Evolutionary conservation across 495 filamentous ascomycete genomes (phyloP), one percentile per base, ranked within the genome.

Genomic region (Hypomontagnella monticulosa): DNA sequence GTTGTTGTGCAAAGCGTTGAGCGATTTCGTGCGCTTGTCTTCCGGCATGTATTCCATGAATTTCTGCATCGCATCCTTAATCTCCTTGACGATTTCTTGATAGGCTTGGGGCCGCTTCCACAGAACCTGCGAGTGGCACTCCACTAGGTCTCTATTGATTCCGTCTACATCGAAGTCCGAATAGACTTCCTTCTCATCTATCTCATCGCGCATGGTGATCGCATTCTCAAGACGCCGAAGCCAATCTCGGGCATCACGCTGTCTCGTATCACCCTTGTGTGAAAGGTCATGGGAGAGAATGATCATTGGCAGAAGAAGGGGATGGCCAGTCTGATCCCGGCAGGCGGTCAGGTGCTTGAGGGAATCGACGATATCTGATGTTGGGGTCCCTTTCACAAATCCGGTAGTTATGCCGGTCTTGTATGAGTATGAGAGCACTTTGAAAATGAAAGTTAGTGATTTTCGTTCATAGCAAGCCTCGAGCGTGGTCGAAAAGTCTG

Each of bases 71-170:
- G 76, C 71, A 15, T 60, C 57, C 57, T 75, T 65, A 38, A 86
- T 77, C 38, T 74, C 75, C 6, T 69, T 68, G 40, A 84, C 61
- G 55, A 85, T 82, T 75, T 84, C 79, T 59, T 81, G 72, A 41
- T 85, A 86, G 10, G 84, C 84, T 61, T 84, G 83, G 8, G 84
- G 84, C 27, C 84, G 75, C 57, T 85, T 85, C 84, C 84, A 86
- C 20, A 86, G 73, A 2, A 85, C 83, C 61, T 83, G 84, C 6
- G 75, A 77, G 59, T 86, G 83, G 58, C 84, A 86, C 61, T 86
- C 84, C 20, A 86, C 84, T 14, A 86, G 70, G 57, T 86, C 82
- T 53, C 80, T 74, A 62, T 85, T 86, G 69, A 86, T 80, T 38
- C 78, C 75, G 61, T 86, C 83, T 6, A 86, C 66, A 59, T 85